Conservation (phyloP, 2,329 filamentous ascomycete species). For the Claviceps paspali region DNA sequence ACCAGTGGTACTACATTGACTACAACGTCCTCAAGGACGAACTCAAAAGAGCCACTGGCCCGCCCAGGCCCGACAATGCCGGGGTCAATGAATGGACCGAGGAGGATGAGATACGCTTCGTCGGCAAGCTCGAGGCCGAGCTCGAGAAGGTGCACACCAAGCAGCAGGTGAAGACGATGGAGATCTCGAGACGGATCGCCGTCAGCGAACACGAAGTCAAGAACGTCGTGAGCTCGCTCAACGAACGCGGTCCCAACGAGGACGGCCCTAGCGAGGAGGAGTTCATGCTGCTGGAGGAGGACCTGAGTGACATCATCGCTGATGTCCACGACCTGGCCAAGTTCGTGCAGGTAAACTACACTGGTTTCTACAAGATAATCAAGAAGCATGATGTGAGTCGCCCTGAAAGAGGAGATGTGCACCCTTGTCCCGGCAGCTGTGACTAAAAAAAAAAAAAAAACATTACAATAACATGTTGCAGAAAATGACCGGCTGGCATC, state of each 20-base stretch:
- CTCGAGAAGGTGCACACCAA: constrained; percentile 97
- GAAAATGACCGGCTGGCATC: constrained; percentile 90
- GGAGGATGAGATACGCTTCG: constrained; percentile 81
- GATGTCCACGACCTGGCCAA: constrained; percentile 97
- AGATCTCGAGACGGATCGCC: constrained; percentile 83
- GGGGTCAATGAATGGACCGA: constrained; percentile 62
- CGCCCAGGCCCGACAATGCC: constrained; percentile 24
- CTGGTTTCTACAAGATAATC: constrained; percentile 98
- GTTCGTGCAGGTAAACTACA: constrained; percentile 97
- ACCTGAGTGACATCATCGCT: constrained; percentile 93
- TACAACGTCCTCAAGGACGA: constrained; percentile 87
- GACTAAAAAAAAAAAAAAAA: too few relatives aligned
- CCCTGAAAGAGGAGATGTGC: neutral
- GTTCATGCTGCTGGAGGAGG: constrained; percentile 84
- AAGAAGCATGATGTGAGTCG: constrained; percentile 87
- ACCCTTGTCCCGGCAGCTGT: too few relatives aligned
- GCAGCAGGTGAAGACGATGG: constrained; percentile 91
- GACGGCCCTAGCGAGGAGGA: constrained; percentile 70
- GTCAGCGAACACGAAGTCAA: constrained; percentile 79
- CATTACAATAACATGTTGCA: too few relatives aligned
- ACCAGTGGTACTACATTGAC: constrained; percentile 95
- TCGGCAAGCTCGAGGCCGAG: constrained; percentile 73
- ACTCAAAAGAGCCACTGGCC: constrained; percentile 58
- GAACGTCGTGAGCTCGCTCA: constrained; percentile 66
- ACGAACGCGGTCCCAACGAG: constrained; percentile 41